Evolutionary conservation across 202 grass and related monocot species (phyloP).

Genomic region (Eragrostis tef): DNA sequence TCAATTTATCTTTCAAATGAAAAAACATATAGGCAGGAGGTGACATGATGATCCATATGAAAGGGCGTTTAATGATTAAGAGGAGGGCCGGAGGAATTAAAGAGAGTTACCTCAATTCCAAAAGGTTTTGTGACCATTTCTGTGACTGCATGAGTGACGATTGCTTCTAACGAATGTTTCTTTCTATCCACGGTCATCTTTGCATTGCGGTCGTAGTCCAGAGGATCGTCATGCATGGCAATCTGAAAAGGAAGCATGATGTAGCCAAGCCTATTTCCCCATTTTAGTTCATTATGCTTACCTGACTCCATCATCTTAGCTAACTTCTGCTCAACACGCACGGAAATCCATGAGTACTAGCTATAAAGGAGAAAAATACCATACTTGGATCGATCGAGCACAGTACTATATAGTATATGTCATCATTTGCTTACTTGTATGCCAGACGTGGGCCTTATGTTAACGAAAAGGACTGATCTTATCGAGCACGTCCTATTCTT

Average conservation of each 20-base stretch:
- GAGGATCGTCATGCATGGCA: constrained; percentile 38
- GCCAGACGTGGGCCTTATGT: background rate
- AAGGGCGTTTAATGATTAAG: too few species aligned
- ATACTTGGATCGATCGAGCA: too few species aligned
- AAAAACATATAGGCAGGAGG: too few species aligned
- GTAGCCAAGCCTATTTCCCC: constrained; percentile 59
- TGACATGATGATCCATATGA: too few species aligned
- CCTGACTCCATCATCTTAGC: constrained; percentile 17
- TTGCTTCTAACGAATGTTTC: constrained; percentile 56
- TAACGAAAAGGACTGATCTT: constrained; percentile 1
- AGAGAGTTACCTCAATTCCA: background rate
- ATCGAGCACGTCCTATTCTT: background rate
- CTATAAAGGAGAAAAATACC: background rate
- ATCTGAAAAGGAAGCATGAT: constrained; percentile 47
- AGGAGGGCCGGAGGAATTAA: too few species aligned
- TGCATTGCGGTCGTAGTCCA: constrained; percentile 59
- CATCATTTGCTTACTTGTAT: background rate
- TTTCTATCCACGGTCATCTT: constrained; percentile 55
- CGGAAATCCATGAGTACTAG: background rate
- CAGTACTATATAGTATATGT: too few species aligned
- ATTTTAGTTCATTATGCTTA: constrained; percentile 38
- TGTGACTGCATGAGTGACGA: background rate
- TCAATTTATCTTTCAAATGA: too few species aligned
- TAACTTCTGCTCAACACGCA: background rate
- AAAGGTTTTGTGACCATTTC: background rate